Conservation (phyloP, 2,329 filamentous ascomycete genomes). For the Epichloe baconii region DNA sequence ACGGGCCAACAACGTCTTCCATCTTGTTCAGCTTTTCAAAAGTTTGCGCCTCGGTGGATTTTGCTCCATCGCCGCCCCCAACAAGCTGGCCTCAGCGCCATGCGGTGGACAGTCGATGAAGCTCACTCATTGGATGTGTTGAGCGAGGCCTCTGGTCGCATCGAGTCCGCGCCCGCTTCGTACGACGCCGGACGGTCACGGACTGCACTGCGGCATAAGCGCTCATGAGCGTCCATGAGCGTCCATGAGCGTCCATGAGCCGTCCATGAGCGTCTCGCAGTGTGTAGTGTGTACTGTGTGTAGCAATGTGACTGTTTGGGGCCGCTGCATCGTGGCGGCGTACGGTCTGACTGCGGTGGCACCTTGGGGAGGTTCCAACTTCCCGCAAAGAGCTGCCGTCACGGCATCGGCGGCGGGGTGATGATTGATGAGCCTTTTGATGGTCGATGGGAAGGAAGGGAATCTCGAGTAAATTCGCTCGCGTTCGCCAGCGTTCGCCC, state of each 20-base stretch:
- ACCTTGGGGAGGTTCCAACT: too few species aligned
- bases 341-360: too few species aligned
- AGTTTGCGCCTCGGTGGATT: too few species aligned
- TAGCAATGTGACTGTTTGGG: neutral
- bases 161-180: neutral
- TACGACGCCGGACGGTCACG: neutral
- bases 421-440: too few species aligned
- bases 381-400: too few species aligned
- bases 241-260: neutral
- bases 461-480: too few species aligned
- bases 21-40: neutral
- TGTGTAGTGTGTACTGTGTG: neutral
- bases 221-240: neutral
- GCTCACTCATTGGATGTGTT: neutral
- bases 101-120: neutral
- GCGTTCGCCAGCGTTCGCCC: too few species aligned
- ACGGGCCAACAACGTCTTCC: neutral
- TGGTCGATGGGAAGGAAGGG: too few species aligned
- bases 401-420: too few species aligned
- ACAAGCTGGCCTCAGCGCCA: neutral
- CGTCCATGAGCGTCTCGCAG: neutral
- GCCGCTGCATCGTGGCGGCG: neutral
- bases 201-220: neutral
- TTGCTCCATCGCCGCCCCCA: neutral
- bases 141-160: neutral